phyloP scores from a whole-genome alignment of 345 rosid genomes.

The Gossypium sturtianum region DNA sequence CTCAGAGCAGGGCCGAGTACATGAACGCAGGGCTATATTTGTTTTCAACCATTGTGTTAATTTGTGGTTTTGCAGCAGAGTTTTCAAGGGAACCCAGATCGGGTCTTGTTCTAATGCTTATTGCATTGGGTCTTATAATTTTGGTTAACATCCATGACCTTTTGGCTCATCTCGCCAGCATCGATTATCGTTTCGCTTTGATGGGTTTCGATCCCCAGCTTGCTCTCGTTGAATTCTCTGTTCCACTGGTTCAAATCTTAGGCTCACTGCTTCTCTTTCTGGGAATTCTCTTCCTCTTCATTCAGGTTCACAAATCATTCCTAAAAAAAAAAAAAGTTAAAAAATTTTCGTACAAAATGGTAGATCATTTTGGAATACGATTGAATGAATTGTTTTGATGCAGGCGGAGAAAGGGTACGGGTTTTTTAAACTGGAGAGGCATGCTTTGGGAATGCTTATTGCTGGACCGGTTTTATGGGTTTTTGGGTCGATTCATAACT shows the following conservation, averaged over 20 bases:
- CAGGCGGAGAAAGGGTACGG: conserved; percentile 54
- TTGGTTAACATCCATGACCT: conserved; percentile 67
- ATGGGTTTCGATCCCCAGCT: conserved; percentile 66
- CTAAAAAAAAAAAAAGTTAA: neutral
- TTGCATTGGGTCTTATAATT: conserved; percentile 42
- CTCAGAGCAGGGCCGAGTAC: conserved; percentile 62
- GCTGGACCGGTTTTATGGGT: conserved; percentile 73
- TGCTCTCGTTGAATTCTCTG: conserved; percentile 69
- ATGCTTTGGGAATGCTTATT: conserved; percentile 55
- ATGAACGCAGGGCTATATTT: conserved; percentile 68
- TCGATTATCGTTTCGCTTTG: conserved; percentile 53
- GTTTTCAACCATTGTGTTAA: conserved; percentile 53
- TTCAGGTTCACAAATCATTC: conserved; percentile 36
- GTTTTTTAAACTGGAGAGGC: conserved; percentile 42
- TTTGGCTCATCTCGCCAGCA: conserved; percentile 69
- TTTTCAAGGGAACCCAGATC: conserved; percentile 62
- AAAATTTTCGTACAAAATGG: neutral
- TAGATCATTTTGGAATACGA: neutral
- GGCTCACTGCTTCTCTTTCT: conserved; percentile 60
- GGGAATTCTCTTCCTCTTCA: conserved; percentile 52
- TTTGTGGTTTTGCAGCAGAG: conserved; percentile 52
- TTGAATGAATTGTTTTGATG: neutral
- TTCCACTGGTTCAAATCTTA: conserved; percentile 49
- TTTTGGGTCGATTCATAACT: conserved; percentile 78
- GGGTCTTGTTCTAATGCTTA: conserved; percentile 58